A percentile compares a stretch with the other conserved stretches of the same genome.
phyloP scores from a whole-genome alignment of 306 rosid species.

The Begonia peltatifolia region DNA sequence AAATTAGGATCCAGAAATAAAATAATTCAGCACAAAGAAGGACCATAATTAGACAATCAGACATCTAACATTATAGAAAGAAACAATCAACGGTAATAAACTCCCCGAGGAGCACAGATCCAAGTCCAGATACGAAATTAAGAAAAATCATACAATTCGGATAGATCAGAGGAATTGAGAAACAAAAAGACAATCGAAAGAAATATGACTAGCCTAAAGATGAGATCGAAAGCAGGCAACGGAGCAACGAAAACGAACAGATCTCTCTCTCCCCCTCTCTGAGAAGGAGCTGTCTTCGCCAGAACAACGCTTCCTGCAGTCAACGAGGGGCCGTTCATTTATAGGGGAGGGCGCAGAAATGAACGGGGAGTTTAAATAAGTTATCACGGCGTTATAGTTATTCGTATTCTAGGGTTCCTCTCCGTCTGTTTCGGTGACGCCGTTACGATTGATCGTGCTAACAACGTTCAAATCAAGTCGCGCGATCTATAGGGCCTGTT shows the following conservation, averaged over 20 bases:
- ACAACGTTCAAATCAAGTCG: neutral
- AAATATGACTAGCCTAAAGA: neutral
- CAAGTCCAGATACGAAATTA: neutral
- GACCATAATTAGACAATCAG: neutral
- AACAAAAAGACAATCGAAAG: too few relatives aligned
- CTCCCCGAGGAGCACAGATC: neutral
- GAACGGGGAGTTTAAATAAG: neutral
- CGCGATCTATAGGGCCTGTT: neutral
- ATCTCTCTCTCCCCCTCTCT: neutral
- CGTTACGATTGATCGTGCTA: slow-evolving; percentile 3
- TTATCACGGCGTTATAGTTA: neutral
- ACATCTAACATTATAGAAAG: neutral
- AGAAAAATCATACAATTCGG: neutral
- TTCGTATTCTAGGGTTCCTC: neutral
- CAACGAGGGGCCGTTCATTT: neutral
- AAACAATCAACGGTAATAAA: neutral
- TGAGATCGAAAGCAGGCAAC: neutral
- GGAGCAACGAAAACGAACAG: neutral
- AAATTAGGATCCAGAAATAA: too few relatives aligned
- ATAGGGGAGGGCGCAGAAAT: neutral
- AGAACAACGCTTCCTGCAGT: neutral
- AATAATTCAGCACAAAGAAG: neutral
- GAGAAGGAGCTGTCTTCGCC: neutral
- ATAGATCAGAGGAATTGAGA: neutral
- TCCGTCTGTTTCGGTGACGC: slow-evolving; percentile 3